Conservation (phyloP, 768 basidiomycete genomes). For the Suillus ampliporus region DNA sequence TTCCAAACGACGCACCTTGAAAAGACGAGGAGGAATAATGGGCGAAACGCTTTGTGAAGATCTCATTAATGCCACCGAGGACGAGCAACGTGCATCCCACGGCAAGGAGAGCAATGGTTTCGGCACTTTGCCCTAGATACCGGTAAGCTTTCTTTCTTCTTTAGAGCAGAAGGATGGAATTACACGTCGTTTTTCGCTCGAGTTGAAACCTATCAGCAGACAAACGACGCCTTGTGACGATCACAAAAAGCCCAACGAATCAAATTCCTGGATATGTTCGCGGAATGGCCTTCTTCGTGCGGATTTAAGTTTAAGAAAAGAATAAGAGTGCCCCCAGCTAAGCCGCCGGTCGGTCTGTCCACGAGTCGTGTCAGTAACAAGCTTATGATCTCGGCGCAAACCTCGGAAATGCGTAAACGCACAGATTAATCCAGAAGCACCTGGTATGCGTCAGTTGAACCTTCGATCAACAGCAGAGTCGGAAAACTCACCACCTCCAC, state of each 20-base stretch:
- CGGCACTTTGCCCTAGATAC: conserved; percentile 30
- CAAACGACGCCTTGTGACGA: conserved; percentile 43
- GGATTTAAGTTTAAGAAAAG: conserved; percentile 42
- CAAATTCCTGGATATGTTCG: conserved; percentile 42
- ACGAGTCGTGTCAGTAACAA: conserved; percentile 7
- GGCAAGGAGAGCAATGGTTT: conserved; percentile 42
- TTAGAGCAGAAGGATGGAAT: not conserved
- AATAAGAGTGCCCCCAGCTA: conserved; percentile 37
- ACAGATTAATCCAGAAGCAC: conserved; percentile 45
- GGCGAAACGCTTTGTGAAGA: conserved; percentile 39
- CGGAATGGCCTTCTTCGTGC: conserved; percentile 34
- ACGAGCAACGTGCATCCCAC: conserved; percentile 39
- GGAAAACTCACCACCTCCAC: conserved; percentile 45
- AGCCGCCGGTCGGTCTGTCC: conserved; percentile 41
- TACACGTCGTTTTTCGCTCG: conserved; percentile 40
- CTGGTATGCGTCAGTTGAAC: conserved; percentile 21
- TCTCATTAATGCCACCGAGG: conserved; percentile 38
- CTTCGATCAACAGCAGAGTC: not conserved
- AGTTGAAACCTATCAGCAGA: conserved; percentile 45
- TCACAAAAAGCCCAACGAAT: conserved; percentile 42
- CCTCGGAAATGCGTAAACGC: conserved; percentile 5
- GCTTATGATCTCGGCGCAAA: not conserved
- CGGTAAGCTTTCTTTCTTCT: conserved; percentile 10
- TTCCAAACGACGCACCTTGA: conserved; percentile 30
- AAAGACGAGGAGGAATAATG: conserved; percentile 45